Evolutionary conservation across 345 rosid species (phyloP).

Genomic region (Gossypium bickii): DNA sequence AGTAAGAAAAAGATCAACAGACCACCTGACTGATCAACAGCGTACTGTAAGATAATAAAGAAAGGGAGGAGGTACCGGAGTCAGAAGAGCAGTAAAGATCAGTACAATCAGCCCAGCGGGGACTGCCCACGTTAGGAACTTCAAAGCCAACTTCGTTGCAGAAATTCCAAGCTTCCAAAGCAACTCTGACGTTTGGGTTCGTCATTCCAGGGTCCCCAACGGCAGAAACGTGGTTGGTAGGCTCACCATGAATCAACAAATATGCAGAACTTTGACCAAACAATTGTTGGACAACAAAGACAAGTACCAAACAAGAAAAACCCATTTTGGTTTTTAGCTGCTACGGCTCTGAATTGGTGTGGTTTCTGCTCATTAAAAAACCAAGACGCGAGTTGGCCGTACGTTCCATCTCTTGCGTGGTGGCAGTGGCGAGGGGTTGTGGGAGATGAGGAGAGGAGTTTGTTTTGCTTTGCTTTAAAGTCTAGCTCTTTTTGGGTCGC

Average conservation of each 20-base stretch:
- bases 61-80: conserved; percentile 19
- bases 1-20: background rate
- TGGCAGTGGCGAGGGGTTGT: background rate
- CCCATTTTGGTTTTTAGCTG: background rate
- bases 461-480: conserved; percentile 6
- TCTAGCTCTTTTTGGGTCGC: background rate
- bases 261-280: background rate
- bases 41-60: background rate
- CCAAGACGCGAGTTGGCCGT: background rate
- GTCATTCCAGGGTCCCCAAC: conserved; percentile 60
- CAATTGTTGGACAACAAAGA: conserved; percentile 11
- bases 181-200: conserved; percentile 46
- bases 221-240: conserved; percentile 30
- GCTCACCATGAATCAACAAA: conserved; percentile 8
- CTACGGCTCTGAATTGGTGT: background rate
- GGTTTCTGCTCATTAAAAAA: conserved; percentile 15
- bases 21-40: background rate
- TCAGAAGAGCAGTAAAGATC: conserved; percentile 35
- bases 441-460: background rate
- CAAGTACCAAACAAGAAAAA: background rate
- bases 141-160: conserved; percentile 66
- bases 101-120: conserved; percentile 55
- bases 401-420: conserved; percentile 4
- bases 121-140: conserved; percentile 54
- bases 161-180: conserved; percentile 62